Conservation (phyloP, 2,329 filamentous ascomycete species). For the Penicillium brevicompactum region DNA sequence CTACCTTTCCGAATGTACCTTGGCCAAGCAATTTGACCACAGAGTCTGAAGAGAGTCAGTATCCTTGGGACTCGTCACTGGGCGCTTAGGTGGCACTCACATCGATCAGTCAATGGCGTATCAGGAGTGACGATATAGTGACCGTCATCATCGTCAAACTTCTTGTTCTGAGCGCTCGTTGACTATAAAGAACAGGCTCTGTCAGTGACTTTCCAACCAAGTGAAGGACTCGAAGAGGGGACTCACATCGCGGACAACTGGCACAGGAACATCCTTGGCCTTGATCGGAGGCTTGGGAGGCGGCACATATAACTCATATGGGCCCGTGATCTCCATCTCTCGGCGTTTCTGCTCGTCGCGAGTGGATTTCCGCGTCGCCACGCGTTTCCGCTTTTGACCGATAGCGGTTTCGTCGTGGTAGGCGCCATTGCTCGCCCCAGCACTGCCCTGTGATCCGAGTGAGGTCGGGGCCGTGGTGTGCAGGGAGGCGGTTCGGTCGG, state of each 20-base stretch:
- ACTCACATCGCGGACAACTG: constrained; percentile 62
- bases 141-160: constrained; percentile 93
- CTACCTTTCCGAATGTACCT: constrained; percentile 97
- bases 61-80: background rate
- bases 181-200: constrained; percentile 37
- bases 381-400: constrained; percentile 89
- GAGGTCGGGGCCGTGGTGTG: constrained; percentile 91
- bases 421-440: constrained; percentile 53
- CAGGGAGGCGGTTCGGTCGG: constrained; percentile 79
- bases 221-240: background rate
- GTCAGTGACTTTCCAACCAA: constrained; percentile 11
- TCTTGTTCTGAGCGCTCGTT: constrained; percentile 58
- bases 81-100: constrained; percentile 59
- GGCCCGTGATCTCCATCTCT: constrained; percentile 69
- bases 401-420: constrained; percentile 69
- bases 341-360: constrained; percentile 80
- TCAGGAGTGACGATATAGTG: constrained; percentile 94
- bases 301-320: constrained; percentile 78
- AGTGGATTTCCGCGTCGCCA: constrained; percentile 72
- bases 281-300: constrained; percentile 89
- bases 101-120: constrained; percentile 82
- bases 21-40: constrained; percentile 89
- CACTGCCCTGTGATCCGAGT: constrained; percentile 65
- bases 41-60: constrained; percentile 62
- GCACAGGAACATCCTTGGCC: constrained; percentile 73